Evolutionary conservation across 2,329 filamentous ascomycete genomes (phyloP).

Genomic region (Aspergillus sojae): DNA sequence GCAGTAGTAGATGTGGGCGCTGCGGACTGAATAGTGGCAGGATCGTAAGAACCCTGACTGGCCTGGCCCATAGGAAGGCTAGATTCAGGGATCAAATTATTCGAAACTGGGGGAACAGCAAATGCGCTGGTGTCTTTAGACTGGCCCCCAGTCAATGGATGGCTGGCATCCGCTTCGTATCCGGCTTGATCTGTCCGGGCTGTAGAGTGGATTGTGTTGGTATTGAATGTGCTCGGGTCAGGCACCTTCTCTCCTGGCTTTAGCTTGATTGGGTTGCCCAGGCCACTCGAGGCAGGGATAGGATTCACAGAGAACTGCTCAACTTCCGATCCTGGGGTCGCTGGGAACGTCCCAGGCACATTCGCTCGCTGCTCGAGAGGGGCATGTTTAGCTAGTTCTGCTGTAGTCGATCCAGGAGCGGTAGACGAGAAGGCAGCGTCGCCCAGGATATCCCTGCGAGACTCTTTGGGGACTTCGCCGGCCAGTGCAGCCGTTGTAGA

Average conservation of each 20-base stretch:
- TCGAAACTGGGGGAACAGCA: constrained; percentile 59
- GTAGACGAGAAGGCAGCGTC: constrained; percentile 64
- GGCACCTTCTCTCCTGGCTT: constrained; percentile 81
- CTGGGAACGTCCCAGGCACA: constrained; percentile 70
- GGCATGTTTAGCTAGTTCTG: constrained; percentile 67
- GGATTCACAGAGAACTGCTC: constrained; percentile 55
- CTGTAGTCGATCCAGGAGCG: constrained; percentile 70
- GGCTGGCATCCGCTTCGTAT: constrained; percentile 73
- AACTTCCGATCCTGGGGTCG: constrained; percentile 64
- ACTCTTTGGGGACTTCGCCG: constrained; percentile 36
- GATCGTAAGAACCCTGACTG: constrained; percentile 49
- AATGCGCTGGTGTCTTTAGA: constrained; percentile 42
- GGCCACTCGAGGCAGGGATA: constrained; percentile 59
- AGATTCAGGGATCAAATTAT: constrained; percentile 77
- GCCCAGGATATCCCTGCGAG: constrained; percentile 24
- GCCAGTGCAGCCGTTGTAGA: constrained; percentile 67
- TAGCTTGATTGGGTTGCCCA: constrained; percentile 78
- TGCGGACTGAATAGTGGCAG: constrained; percentile 55
- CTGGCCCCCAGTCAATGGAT: constrained; percentile 44
- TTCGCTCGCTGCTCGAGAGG: constrained; percentile 59
- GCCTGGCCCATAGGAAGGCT: constrained; percentile 68
- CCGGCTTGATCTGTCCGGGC: constrained; percentile 75
- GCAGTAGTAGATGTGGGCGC: constrained; percentile 52
- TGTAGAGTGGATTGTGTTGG: constrained; percentile 70
- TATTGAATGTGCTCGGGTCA: constrained; percentile 62